These are phyloP conservation scores for Rutidosis leptorrhynchoides DNA, from an alignment of 129 eudicot genomes.

Conservation along the genomic window DNA sequence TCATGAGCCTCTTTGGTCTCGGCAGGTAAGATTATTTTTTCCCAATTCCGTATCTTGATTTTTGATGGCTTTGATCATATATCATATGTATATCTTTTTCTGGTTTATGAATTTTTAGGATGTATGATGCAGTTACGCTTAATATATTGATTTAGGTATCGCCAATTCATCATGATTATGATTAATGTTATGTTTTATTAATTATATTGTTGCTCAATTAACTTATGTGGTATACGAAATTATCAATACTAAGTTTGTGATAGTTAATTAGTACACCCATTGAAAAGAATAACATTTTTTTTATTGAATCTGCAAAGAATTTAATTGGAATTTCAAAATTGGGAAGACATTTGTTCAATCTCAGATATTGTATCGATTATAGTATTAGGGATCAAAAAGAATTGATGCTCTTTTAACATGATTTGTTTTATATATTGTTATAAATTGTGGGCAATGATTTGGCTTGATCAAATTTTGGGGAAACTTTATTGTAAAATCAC, in stretches of 20 bases:
- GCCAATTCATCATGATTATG: conserved; percentile 15
- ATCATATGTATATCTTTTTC: not conserved
- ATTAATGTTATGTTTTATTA: not conserved
- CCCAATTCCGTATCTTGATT: conserved; percentile 3
- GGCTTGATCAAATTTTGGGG: conserved; percentile 14
- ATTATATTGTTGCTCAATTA: conserved; percentile 16
- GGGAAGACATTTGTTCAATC: conserved; percentile 5
- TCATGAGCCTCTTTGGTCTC: conserved; percentile 94
- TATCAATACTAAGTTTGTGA: not conserved
- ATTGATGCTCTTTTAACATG: conserved; percentile 4
- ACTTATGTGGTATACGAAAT: not conserved
- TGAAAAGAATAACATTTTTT: not conserved
- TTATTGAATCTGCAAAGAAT: not conserved
- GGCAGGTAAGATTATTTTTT: conserved; percentile 56
- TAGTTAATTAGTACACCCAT: not conserved
- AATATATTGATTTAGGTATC: conserved; percentile 26
- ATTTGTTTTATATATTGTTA: conserved; percentile 11
- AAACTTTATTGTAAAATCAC: not conserved
- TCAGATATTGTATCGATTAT: not conserved
- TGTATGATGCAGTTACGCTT: conserved; percentile 9
- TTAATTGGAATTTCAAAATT: not conserved
- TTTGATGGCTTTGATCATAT: not conserved
- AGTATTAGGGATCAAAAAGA: conserved; percentile 19
- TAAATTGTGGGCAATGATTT: conserved; percentile 10
- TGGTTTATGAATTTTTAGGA: not conserved